Evolutionary conservation across 345 rosid genomes (phyloP).

Genomic region (Raphanus sativus): DNA sequence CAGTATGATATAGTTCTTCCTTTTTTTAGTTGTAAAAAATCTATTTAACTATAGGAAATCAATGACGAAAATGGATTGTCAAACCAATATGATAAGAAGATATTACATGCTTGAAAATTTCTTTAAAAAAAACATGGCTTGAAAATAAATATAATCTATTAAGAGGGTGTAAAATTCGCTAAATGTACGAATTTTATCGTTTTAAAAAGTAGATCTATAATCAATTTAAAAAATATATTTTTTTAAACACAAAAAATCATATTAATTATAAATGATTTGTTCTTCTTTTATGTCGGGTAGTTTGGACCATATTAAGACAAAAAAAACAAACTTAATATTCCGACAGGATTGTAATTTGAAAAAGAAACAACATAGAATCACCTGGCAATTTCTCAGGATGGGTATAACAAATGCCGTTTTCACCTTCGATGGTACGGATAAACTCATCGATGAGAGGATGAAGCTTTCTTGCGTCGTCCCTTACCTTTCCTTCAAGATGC

Average conservation of each 20-base stretch:
- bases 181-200: too few relatives aligned
- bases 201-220: neutral
- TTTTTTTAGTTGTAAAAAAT: too few relatives aligned
- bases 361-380: conserved; percentile 24
- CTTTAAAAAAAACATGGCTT: neutral
- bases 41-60: too few relatives aligned
- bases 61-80: neutral
- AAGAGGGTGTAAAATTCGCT: too few relatives aligned
- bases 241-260: too few relatives aligned
- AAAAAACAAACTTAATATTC: neutral
- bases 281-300: neutral
- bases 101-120: too few relatives aligned
- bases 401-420: conserved; percentile 96
- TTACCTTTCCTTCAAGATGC: conserved; percentile 88
- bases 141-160: neutral
- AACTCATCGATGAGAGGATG: conserved; percentile 94
- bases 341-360: neutral
- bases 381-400: conserved; percentile 98
- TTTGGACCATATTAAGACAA: neutral
- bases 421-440: conserved; percentile 88
- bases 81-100: too few relatives aligned
- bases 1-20: too few relatives aligned
- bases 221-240: neutral
- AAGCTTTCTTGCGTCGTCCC: conserved; percentile 64
- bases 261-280: neutral